Percentiles rank a stretch among this genome's conserved stretches.
Evolutionary conservation across 257 asterid genomes (phyloP).

Genomic region (Gardenia jasminoides): DNA sequence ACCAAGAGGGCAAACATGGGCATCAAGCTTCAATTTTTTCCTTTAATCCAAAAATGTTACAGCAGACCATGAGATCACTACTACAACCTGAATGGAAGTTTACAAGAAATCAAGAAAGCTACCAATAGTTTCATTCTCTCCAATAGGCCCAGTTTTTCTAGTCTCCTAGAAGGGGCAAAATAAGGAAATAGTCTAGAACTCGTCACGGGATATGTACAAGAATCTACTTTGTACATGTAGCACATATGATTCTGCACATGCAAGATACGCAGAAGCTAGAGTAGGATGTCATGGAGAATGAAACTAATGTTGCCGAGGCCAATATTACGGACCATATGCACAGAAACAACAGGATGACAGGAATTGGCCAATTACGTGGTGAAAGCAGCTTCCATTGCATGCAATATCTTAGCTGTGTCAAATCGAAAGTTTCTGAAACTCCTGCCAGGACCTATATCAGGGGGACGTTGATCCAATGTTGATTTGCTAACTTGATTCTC

Average conservation of each 20-base stretch:
- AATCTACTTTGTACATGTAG: constrained; percentile 9
- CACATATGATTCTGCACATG: constrained; percentile 1
- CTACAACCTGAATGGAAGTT: neutral
- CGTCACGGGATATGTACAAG: constrained; percentile 8
- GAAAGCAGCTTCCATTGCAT: constrained; percentile 66
- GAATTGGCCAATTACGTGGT: constrained; percentile 29
- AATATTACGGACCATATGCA: constrained; percentile 24
- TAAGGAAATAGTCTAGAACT: neutral
- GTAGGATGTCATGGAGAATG: neutral
- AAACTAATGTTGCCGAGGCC: neutral
- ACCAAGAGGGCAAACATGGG: no score
- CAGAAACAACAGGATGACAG: constrained; percentile 5
- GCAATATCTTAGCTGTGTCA: constrained; percentile 56
- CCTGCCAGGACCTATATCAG: constrained; percentile 43
- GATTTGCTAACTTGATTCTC: constrained; percentile 54
- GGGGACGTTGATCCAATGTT: constrained; percentile 34
- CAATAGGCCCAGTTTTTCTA: neutral
- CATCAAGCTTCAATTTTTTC: no score
- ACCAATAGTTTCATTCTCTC: neutral
- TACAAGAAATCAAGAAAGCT: neutral
- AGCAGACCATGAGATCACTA: neutral
- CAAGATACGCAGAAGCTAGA: neutral
- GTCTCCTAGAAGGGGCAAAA: constrained; percentile 3
- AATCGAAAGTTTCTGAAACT: constrained; percentile 73
- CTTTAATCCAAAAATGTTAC: no score